Base-by-base conservation (phyloP, 495 filamentous ascomycete species). In the Neurospora discreta region DNA sequence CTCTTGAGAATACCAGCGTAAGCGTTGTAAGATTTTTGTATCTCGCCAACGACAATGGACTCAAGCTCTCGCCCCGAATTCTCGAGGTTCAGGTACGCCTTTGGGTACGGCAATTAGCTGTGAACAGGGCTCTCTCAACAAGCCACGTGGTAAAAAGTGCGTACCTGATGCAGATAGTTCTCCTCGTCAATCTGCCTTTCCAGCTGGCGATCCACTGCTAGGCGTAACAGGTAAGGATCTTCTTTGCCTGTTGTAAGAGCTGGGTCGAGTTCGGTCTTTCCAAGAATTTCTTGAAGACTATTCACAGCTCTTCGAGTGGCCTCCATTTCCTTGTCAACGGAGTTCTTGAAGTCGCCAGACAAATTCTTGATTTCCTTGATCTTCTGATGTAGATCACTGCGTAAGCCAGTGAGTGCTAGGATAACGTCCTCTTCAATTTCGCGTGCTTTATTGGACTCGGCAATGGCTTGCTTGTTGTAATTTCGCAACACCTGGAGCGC, bases 331-430 rank as follows among this genome's bases (percentile, higher is more conserved):
- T 90, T 93, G 15, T 93, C 91, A 26, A 93, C 91, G 16, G 87
- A 87, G 75, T 96, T 99, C 79, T 97, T 97, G 80, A 99, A 99
- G 80, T 99, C 95, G 3, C 92, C 90, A 7, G 93, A 90, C 6
- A 99, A 84, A 72, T 87, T 90, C 80, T 95, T 97, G 80, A 99
- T 98, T 82, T 99, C 95, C 82, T 98, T 98, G 76, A 95, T 95
- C 83, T 99, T 99, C 81, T 95, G 92, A 70, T 90, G 89, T 20
- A 99, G 85, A 80, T 99, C 95, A 76, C 89, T 93, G 65, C 95
- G 84, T 30, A 99, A 84, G 16, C 92, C 94, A 6, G 90, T 93
- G 65, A 99, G 85, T 70, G 93, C 92, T 60, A 90, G 86, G 73
- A 98, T 93, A 41, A 99, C 92, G 75, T 97, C 94, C 71, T 89